Conservation (phyloP, 2,329 filamentous ascomycete genomes). For the Monosporascus ibericus region DNA sequence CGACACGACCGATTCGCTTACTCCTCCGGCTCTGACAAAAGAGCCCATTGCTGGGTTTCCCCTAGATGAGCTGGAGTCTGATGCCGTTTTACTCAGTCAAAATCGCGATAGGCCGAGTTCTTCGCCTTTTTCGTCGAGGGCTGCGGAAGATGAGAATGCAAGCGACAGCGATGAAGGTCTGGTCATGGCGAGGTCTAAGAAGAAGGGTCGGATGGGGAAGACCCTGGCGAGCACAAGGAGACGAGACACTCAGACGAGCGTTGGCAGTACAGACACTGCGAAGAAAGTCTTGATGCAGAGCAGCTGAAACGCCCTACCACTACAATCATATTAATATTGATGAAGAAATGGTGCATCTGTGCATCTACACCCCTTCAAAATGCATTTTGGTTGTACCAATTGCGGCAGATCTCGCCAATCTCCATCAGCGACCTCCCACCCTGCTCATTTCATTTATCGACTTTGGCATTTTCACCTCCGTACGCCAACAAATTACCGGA, state of each 20-base stretch:
- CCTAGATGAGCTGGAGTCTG: slow-evolving; percentile 26
- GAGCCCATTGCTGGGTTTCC: slow-evolving; percentile 41
- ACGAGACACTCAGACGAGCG: slow-evolving; percentile 55
- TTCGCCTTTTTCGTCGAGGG: slow-evolving; percentile 13
- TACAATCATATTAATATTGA: background rate
- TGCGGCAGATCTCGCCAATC: no score
- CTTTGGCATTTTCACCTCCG: no score
- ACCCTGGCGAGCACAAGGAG: slow-evolving; percentile 34
- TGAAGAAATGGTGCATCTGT: no score
- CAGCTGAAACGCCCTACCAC: slow-evolving; percentile 13
- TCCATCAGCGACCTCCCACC: no score
- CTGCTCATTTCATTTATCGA: no score
- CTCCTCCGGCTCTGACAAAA: slow-evolving; percentile 45
- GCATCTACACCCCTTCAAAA: background rate
- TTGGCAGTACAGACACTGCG: slow-evolving; percentile 57
- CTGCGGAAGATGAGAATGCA: slow-evolving; percentile 39
- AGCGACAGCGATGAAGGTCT: slow-evolving; percentile 51
- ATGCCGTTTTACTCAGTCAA: slow-evolving; percentile 17
- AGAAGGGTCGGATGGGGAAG: slow-evolving; percentile 29
- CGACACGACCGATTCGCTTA: slow-evolving; percentile 48
- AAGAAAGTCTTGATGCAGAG: slow-evolving; percentile 45
- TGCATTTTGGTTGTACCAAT: background rate
- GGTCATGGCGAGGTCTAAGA: slow-evolving; percentile 47
- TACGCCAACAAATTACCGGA: no score
- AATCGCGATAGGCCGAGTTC: slow-evolving; percentile 12